Conservation (phyloP, 2,329 filamentous ascomycete genomes). For the Ophidiomyces ophidiicola region DNA sequence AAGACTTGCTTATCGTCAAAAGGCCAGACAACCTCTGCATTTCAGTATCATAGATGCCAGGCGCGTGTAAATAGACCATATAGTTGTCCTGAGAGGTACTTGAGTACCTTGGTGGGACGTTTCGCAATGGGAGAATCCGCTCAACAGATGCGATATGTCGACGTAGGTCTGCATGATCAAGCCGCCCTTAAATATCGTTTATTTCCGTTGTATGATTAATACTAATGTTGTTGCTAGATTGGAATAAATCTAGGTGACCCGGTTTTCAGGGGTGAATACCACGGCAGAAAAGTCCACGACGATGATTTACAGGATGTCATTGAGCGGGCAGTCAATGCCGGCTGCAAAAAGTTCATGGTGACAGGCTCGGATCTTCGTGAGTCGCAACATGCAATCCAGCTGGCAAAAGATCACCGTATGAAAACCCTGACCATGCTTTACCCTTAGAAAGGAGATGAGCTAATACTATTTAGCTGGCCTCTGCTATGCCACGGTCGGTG, state of each 20-base stretch:
- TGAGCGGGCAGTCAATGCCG: constrained; percentile 61
- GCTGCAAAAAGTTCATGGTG: constrained; percentile 81
- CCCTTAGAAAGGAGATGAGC: constrained; percentile 11
- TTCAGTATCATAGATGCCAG: constrained; percentile 3
- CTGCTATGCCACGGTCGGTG: constrained; percentile 82
- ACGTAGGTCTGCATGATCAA: constrained; percentile 28
- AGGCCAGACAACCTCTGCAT: background rate
- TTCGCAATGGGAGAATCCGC: constrained; percentile 27
- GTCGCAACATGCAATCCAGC: constrained; percentile 58
- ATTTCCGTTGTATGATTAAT: background rate
- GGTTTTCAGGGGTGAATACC: constrained; percentile 73
- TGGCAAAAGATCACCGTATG: constrained; percentile 64
- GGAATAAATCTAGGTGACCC: constrained; percentile 94
- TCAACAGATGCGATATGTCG: constrained; percentile 34
- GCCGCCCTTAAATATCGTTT: background rate
- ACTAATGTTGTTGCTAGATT: constrained; percentile 39
- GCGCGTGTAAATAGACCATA: background rate
- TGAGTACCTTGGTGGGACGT: background rate
- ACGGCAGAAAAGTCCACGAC: constrained; percentile 54
- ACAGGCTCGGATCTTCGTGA: constrained; percentile 80
- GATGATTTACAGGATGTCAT: constrained; percentile 51
- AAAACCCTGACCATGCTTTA: constrained; percentile 13
- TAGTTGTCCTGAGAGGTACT: constrained; percentile 1
- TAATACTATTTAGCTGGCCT: constrained; percentile 47
- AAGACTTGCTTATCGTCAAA: background rate